Evolutionary conservation across 441 rosid species (phyloP), one percentile per base, ranked within the genome.

Genomic region (Brassica hybrid): DNA sequence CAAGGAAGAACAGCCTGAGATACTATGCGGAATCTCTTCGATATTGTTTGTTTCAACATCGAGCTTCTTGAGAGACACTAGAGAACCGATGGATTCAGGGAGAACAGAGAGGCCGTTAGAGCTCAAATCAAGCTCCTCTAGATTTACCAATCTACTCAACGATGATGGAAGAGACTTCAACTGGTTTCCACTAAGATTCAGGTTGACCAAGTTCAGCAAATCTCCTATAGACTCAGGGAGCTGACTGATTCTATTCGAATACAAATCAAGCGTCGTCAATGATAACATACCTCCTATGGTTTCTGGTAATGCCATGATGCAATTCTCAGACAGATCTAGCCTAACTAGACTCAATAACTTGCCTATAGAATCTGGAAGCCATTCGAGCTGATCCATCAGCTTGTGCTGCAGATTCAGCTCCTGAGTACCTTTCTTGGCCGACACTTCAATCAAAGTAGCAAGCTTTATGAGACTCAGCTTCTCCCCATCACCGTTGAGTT

Each of bases 321-420:
- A 83, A 79, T 96, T 96, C 76, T 96, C 96, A 13, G 98, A 93
- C 68, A 96, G 82, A 85, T 96, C 95, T 16, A 96, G 78, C 54
- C 86, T 80, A 71, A 86, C 77, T 77, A 96, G 87, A 78, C 84
- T 78, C 4, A 91, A 88, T 52, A 96, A 76, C 85, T 92, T 96
- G 65, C 98, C 97, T 14, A 90, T 78, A 3, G 98, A 96, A 61
- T 92, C 99, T 3, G 99, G 99, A 23, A 96, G 88, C 99, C 99
- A 96, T 12, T 89, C 98, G 10, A 93, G 78, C 72, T 92, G 92
- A 79, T 96, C 97, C 88, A 84, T 89, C 83, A 96, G 79, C 85
- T 85, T 93, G 85, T 84, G 86, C 72, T 87, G 96, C 64, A 96
- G 93, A 78, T 89, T 86, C 75, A 96, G 90, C 77, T 92, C 98